Evolutionary conservation across 2,329 filamentous ascomycete genomes (phyloP).

Genomic region (Neopestalotiopsis sp.): DNA sequence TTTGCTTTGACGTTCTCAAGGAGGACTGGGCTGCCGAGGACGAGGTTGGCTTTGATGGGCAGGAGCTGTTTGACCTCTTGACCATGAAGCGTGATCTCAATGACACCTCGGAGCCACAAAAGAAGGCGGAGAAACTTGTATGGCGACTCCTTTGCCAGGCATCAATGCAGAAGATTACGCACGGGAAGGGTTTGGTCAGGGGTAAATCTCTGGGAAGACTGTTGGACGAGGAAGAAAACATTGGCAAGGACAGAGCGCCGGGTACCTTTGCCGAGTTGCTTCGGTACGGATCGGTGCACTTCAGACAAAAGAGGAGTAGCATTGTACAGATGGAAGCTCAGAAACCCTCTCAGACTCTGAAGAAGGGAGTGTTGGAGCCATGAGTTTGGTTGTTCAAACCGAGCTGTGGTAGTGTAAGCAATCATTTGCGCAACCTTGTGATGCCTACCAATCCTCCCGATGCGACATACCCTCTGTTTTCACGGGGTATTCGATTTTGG

Average conservation of each 20-base stretch:
- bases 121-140: slow-evolving; percentile 28
- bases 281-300: slow-evolving; percentile 39
- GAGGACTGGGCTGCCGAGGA: slow-evolving; percentile 38
- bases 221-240: slow-evolving; percentile 37
- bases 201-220: slow-evolving; percentile 32
- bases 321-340: slow-evolving; percentile 8
- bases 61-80: slow-evolving; percentile 11
- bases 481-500: no score
- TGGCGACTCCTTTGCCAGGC: slow-evolving; percentile 37
- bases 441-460: no score
- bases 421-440: neutral
- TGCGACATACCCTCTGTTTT: no score
- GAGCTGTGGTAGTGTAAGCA: neutral
- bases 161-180: slow-evolving; percentile 41
- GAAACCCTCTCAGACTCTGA: neutral
- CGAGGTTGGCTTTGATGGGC: slow-evolving; percentile 18
- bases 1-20: slow-evolving; percentile 19
- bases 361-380: slow-evolving; percentile 12
- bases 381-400: neutral
- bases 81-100: slow-evolving; percentile 4
- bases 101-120: slow-evolving; percentile 24
- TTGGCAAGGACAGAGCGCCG: slow-evolving; percentile 33
- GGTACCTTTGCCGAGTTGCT: slow-evolving; percentile 42
- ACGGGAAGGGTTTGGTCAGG: slow-evolving; percentile 34
- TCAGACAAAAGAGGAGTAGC: slow-evolving; percentile 36